phyloP scores from a whole-genome alignment of 345 rosid species.

The Stellera chamaejasme region DNA sequence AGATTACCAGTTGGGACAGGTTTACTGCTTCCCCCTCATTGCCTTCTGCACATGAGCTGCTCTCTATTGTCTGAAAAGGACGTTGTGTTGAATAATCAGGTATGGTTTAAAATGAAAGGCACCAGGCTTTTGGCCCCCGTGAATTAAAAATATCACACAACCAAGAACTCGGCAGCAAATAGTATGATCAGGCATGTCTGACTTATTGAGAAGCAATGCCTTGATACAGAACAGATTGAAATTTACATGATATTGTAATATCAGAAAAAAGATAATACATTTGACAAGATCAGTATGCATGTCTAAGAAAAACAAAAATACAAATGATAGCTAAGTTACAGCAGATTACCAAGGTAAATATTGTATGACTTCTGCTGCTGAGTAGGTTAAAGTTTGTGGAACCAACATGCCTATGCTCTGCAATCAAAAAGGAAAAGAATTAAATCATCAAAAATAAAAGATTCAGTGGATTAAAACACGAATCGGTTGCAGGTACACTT shows the following conservation, averaged over 20 bases:
- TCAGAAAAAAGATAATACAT: neutral
- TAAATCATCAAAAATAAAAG: conserved; percentile 8
- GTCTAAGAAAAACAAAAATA: neutral
- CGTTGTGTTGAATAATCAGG: conserved; percentile 11
- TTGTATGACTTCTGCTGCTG: conserved; percentile 99
- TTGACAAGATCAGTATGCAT: conserved; percentile 3
- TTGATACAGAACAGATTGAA: neutral
- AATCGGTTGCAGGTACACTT: conserved; percentile 2
- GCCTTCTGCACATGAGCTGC: conserved; percentile 77
- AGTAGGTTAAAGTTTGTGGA: conserved; percentile 94
- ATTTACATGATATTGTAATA: neutral
- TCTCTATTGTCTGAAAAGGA: conserved; percentile 74
- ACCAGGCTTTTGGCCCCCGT: neutral
- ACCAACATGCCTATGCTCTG: conserved; percentile 99
- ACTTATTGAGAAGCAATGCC: conserved; percentile 5
- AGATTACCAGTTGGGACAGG: conserved; percentile 90
- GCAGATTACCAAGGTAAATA: conserved; percentile 86
- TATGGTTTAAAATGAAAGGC: conserved; percentile 5
- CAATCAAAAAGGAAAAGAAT: conserved; percentile 17
- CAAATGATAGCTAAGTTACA: neutral
- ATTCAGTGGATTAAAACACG: neutral
- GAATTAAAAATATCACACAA: conserved; percentile 1
- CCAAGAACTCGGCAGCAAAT: conserved; percentile 5
- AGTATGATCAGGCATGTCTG: conserved; percentile 1
- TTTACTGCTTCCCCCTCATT: conserved; percentile 80